Base-by-base conservation (phyloP, 768 basidiomycete species). In the Cyclocybe aegerita region DNA sequence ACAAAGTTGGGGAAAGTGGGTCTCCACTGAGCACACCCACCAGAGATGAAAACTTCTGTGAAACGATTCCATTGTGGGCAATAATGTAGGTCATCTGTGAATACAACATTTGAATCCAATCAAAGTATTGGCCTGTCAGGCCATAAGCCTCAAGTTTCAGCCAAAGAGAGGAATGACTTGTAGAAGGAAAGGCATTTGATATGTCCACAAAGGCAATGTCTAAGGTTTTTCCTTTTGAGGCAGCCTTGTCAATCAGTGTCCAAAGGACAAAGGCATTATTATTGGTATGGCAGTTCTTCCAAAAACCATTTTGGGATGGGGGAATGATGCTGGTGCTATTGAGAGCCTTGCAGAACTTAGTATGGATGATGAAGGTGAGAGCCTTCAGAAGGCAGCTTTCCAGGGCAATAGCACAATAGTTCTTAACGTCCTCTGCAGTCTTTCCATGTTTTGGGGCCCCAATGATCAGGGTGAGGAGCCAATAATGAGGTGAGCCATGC, bases 321-420 rank as follows among this genome's bases (percentile, higher is more conserved):
- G 42, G 42, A 9, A 43, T 3, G 9, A 43, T 15, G 10, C 23
- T 29, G 8, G 42, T 17, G 8, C 14, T 30, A 29, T 43, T 17
- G n/a, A 43, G n/a, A 10, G 32, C 42, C 6, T n/a, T 31, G 7
- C 23, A 16, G 23, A 43, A 14, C 14, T 29, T 15, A 12, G 23
- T 43, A 43, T 43, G 42, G 10, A 43, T 43, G 23, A 43, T 43
- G 23, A 23, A 23, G 12, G 42, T 43, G 8, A 43, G 42, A 6
- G 42, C 42, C 32, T 43, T 43, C 15, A 43, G 42, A 9, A 43
- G 42, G 17, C 42, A 43, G 16, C 42, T 43, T 31, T 43, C 42
- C 14, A 43, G 16, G 11, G 42, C 17, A 16, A 43, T 29, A 9
- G 42, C 32, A 14, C 42, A 31, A 23, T 43, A 43, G 16, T 43